Evolutionary conservation across 352 stramenopile species (phyloP), one percentile per base, ranked within the genome.

Genomic region (Peronosclerospora sorghi): DNA sequence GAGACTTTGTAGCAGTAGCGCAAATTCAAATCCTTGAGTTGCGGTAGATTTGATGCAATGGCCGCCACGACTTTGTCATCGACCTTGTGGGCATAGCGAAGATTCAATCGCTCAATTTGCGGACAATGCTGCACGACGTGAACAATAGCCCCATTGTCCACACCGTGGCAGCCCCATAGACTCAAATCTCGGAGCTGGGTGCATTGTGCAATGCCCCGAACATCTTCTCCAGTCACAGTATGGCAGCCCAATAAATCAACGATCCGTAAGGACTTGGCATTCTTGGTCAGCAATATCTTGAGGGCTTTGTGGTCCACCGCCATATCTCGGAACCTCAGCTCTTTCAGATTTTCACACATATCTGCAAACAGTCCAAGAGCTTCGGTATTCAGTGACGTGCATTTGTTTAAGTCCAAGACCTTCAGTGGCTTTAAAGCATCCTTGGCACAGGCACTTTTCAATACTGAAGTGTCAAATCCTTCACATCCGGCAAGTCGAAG

Each of bases 1-100:
- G 80, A 83, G 12, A 93, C 49, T 46, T 90, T 90, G 73, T 85
- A 90, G 63, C 77, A 90, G 55, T 93, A 93, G 34, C 77, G 77
- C 29, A 93, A 28, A 36, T 90, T 88, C 36, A 93, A 45, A 17
- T 85, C 59, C 35, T 70, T 72, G 5, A 93, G 63, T 30, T 65
- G 51, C 7, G 60, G 65, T 24, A 79, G 24, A 17, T 72, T 15
- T 2, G 34, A 14, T 2, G 64, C 75, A 42, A 93, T 71, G 14
- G 61, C 64, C 6, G 66, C 51, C 8, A 88, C 68, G 6, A 90
- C 55, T 47, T 68, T 67, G 51, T 93, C 80, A 30, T 89, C 71
- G 14, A 93, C 75, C 51, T 86, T 84, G 69, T 93, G 80, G 28
- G 68, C 83, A 44, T 87, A 93, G 34, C 77, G 75, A 14, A 93